Conservation (phyloP, 2,329 filamentous ascomycete genomes). For the Aspergillus intermedius region DNA sequence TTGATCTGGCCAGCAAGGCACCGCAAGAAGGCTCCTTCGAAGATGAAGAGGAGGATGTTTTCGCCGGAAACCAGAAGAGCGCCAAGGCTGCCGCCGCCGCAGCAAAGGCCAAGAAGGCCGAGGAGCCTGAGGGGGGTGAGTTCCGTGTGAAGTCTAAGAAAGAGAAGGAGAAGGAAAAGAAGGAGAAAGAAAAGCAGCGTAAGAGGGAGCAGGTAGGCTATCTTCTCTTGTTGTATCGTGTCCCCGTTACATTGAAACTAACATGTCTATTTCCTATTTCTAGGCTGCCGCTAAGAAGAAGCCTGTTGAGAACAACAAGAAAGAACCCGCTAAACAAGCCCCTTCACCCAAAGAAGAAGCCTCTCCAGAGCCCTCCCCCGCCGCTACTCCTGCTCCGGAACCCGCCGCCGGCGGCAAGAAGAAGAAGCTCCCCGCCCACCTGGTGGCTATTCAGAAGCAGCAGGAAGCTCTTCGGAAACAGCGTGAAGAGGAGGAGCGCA, state of each 20-base stretch:
- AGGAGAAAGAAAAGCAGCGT: slow-evolving; percentile 94
- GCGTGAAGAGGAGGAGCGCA: slow-evolving; percentile 41
- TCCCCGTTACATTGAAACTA: slow-evolving; percentile 2
- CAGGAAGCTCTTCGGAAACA: slow-evolving; percentile 41
- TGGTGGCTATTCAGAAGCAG: slow-evolving; percentile 46
- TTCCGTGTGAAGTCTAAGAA: slow-evolving; percentile 87
- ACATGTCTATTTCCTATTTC: slow-evolving; percentile 2
- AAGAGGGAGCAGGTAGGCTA: slow-evolving; percentile 87
- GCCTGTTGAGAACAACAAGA: slow-evolving; percentile 24
- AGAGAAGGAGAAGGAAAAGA: slow-evolving; percentile 96
- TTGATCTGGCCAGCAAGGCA: slow-evolving; percentile 57
- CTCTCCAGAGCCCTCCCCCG: slow-evolving; percentile 15
- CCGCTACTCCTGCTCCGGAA: slow-evolving; percentile 26
- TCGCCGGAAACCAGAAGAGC: slow-evolving; percentile 64
- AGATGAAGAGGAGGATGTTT: slow-evolving; percentile 66
- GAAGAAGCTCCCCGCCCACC: slow-evolving; percentile 70
- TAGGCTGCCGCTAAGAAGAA: slow-evolving; percentile 81
- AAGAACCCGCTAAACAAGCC: slow-evolving; percentile 8
- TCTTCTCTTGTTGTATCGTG: background rate
- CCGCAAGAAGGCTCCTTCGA: slow-evolving; percentile 75
- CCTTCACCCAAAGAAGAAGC: background rate
- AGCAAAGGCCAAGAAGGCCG: slow-evolving; percentile 45
- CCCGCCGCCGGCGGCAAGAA: slow-evolving; percentile 57
- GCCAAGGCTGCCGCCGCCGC: slow-evolving; percentile 33
- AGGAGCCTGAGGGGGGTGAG: slow-evolving; percentile 45